Base-by-base conservation (phyloP, 768 basidiomycete species). In the Agaricus blazei region DNA sequence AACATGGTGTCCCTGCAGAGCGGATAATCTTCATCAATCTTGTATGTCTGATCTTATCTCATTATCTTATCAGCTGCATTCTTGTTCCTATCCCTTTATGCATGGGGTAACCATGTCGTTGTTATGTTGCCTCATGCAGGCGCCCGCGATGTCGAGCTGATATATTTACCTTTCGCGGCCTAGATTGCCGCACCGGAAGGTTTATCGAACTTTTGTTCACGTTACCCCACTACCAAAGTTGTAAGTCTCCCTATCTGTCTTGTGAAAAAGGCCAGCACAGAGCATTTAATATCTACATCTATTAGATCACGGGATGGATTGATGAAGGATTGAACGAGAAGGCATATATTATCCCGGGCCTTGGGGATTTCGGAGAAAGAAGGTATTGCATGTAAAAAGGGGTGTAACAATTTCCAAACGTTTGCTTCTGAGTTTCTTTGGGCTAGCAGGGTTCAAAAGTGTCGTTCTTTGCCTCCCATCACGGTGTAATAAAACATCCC, bases 341-440 rank as follows among this genome's bases (percentile, higher is more conserved):
- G 67, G 84, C 90, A 24, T 97, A 88, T 65, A 95, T 95, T 62
- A 84, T 94, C 53, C 93, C 93, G 7, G 93, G 94, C 28, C 75
- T 98, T n/a, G 94, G 94, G n/a, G 94, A 98, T 67, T 98, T 98
- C 67, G 94, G 94, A 50, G 94, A 96, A 67, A 75, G 91, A 66
- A 85, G 91, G 89, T 87, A 62, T 58, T 67, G 60, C 43, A 36
- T 49, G 26, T 58, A n/a, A 24, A 41, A 19, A n/a, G 15, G 31
- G 27, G 12, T 24, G 1, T 19, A 19, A 1, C 1, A 19, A 19
- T 19, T 19, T 19, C 19, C 19, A 19, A 19, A 19, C 19, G 19
- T 19, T 19, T 19, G 19, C 19, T 19, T 19, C 19, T 19, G 1
- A 19, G 1, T 19, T 19, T 19, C 19, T 19, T 19, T 19, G 19